Evolutionary conservation across 192 early-diverging fungal genomes (phyloP).

Genomic region (Podochytrium sp.): DNA sequence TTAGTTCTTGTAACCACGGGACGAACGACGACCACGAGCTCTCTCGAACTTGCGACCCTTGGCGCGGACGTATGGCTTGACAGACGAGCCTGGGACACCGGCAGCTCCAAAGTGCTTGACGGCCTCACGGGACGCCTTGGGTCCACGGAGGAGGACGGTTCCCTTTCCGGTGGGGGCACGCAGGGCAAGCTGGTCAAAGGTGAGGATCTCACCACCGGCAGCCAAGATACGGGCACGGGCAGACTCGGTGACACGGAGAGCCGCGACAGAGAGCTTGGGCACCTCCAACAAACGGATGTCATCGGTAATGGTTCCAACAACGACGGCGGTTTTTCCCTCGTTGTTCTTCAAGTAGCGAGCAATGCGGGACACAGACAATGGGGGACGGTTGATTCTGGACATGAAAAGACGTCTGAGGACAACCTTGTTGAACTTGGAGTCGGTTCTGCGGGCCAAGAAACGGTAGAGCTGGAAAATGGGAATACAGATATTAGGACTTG

Average conservation of each 20-base stretch:
- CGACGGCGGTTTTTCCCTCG: slow-evolving; percentile 90
- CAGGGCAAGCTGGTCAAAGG: slow-evolving; percentile 98
- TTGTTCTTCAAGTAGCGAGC: slow-evolving; percentile 73
- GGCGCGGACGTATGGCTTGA: slow-evolving; percentile 90
- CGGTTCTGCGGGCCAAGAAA: slow-evolving; percentile 98
- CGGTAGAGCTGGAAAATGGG: slow-evolving; percentile 95
- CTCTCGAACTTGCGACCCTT: slow-evolving; percentile 99
- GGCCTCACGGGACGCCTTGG: slow-evolving; percentile 92
- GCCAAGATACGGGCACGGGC: slow-evolving; percentile 97
- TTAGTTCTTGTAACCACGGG: slow-evolving; percentile 92
- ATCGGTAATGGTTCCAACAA: slow-evolving; percentile 97
- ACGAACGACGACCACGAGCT: slow-evolving; percentile 99
- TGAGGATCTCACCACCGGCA: slow-evolving; percentile 98
- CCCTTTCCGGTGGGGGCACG: slow-evolving; percentile 96
- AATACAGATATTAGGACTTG: not conserved
- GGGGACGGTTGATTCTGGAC: slow-evolving; percentile 97
- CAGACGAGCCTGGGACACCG: slow-evolving; percentile 63
- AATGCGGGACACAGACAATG: slow-evolving; percentile 91
- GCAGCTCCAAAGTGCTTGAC: slow-evolving; percentile 98
- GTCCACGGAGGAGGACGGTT: slow-evolving; percentile 94
- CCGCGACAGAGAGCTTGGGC: slow-evolving; percentile 95
- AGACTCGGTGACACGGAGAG: slow-evolving; percentile 92
- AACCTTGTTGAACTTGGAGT: slow-evolving; percentile 98
- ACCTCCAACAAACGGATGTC: slow-evolving; percentile 90
- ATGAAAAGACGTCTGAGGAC: slow-evolving; percentile 98